phyloP scores from a whole-genome alignment of 2,329 filamentous ascomycete species.

The Aschersonia sp. region DNA sequence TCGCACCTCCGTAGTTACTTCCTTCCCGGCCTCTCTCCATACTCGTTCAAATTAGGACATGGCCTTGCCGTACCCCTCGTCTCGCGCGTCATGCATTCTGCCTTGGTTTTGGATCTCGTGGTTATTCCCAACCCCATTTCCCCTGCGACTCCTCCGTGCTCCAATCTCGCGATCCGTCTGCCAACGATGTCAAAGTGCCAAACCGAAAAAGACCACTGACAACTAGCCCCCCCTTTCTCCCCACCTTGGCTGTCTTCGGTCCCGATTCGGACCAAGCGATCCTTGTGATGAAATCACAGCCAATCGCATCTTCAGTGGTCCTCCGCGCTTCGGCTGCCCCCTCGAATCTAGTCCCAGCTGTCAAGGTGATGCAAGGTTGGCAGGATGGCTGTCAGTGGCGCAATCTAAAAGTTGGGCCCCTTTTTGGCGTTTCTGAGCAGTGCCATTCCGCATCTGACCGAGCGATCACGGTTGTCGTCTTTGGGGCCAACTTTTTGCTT shows the following conservation, averaged over 20 bases:
- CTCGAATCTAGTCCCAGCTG: constrained; percentile 3
- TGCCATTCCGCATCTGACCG: background rate
- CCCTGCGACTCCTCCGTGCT: background rate
- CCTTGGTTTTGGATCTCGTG: background rate
- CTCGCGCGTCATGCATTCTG: background rate
- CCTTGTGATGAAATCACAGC: constrained; percentile 14
- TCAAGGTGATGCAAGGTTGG: constrained; percentile 7
- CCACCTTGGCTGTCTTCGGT: constrained; percentile 2
- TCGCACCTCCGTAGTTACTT: background rate
- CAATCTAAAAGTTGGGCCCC: background rate
- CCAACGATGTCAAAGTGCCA: background rate
- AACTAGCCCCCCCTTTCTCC: constrained; percentile 1
- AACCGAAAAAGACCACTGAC: constrained; percentile 2
- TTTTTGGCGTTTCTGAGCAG: background rate
- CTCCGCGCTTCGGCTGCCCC: constrained; percentile 1
- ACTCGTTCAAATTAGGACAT: background rate
- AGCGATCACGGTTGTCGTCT: no score
- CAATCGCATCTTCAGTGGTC: constrained; percentile 17
- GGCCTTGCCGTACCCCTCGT: background rate
- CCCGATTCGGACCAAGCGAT: constrained; percentile 14
- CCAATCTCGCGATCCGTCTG: background rate
- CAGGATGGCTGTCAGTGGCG: constrained; percentile 1
- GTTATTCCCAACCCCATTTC: background rate
- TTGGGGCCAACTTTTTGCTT: no score
- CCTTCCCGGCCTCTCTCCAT: background rate